Evolutionary conservation across 169 alveolate genomes (phyloP), one percentile per base, ranked within the genome.

Genomic region (Eimeria maxima): DNA sequence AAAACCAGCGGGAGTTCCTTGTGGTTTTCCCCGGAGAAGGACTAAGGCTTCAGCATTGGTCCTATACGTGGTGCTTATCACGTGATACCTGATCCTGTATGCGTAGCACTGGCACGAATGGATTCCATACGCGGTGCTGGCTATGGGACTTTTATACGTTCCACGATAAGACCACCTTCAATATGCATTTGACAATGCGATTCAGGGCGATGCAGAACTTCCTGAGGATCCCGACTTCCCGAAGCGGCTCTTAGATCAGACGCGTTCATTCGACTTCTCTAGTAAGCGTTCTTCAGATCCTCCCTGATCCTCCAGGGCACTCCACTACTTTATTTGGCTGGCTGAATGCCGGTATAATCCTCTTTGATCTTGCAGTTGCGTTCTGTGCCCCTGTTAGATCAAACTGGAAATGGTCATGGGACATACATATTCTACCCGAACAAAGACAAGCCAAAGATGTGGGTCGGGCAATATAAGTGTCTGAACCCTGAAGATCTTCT

Each of bases 181-280:
- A 1, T 33, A 63, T 83, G 42, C 27, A 42, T 38, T n/a, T 2
- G n/a, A 65, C 45, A 44, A 18, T 67, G 83, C 16, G 18, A 3
- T 24, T 38, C 84, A 96, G 98, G 98, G 98, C 8, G 97, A 95
- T 50, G 96, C 97, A n/a, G 98, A 97, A 80, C 96, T 96, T 90
- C 88, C 97, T 24, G 98, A 97, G 90, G 98, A 97, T 47, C 98
- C 98, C 8, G 97, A 95, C 50, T 97, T 97, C 93, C 98, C 98
- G n/a, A 73, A 90, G 76, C 84, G 96, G 6, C 94, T 97, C 81
- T 90, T 97, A 92, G 96, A 94, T 20, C 96, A 97, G 81, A 96
- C 96, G 27, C 78, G 93, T 55, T 94, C 95, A 76, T 90, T 90
- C 53, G 97, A 97, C 84, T 96, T 88, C 67, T 93, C 96, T 22